Percentiles rank a stretch among this genome's conserved stretches.
Conservation (phyloP, 208 protist genomes). For the Wallacemonas sp. region DNA sequence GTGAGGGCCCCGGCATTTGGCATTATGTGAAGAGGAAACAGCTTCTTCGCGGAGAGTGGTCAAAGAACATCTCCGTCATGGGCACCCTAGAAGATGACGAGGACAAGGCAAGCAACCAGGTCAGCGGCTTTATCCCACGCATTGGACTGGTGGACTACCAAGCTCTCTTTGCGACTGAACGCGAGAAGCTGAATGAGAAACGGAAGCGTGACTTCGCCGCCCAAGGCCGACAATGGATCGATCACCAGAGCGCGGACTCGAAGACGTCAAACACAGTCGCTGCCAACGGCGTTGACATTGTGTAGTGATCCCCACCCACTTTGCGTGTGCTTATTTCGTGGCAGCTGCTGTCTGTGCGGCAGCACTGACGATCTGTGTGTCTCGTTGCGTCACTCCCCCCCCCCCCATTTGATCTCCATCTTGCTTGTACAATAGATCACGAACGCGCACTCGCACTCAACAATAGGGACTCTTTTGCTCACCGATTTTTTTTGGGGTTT, state of each 20-base stretch:
- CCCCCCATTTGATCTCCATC: neutral
- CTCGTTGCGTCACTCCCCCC: neutral
- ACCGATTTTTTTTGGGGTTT: too few species aligned
- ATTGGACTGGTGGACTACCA: constrained; percentile 65
- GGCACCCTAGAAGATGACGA: constrained; percentile 78
- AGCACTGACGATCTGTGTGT: neutral
- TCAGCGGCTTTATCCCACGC: constrained; percentile 78
- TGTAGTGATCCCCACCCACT: neutral
- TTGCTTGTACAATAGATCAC: constrained; percentile 2
- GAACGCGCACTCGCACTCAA: too few species aligned
- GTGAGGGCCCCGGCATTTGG: constrained; percentile 86
- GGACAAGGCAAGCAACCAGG: constrained; percentile 54
- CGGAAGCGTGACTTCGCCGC: constrained; percentile 51
- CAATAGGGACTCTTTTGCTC: too few species aligned
- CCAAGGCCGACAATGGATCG: constrained; percentile 49
- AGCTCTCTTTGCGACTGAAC: constrained; percentile 59
- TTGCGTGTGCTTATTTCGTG: neutral
- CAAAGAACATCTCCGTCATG: constrained; percentile 69
- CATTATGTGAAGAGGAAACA: constrained; percentile 78
- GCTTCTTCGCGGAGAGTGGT: constrained; percentile 84
- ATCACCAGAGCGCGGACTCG: constrained; percentile 22
- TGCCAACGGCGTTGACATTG: constrained; percentile 25
- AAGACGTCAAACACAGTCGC: neutral
- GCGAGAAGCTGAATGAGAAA: constrained; percentile 62
- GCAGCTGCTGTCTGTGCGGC: too few species aligned